Percentiles rank a stretch among this genome's conserved stretches.
These are phyloP conservation scores for Wickerhamiella azyma DNA, from an alignment of 805 yeast species.

Conservation along the genomic window DNA sequence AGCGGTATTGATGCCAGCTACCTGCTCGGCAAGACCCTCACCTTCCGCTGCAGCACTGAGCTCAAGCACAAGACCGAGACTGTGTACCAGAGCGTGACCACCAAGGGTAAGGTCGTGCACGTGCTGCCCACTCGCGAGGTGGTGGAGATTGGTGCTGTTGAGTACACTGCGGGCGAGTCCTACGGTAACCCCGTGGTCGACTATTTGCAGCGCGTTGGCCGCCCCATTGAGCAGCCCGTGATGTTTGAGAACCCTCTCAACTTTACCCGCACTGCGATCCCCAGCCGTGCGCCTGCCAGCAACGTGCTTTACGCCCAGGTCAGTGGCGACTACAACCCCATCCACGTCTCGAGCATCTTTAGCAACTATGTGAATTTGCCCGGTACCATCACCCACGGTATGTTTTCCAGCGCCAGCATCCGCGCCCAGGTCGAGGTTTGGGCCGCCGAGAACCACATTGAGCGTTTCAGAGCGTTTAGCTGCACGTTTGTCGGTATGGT, in stretches of 20 bases:
- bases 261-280: slow-evolving; percentile 38
- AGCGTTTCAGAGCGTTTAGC: slow-evolving; percentile 88
- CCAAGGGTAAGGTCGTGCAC: slow-evolving; percentile 71
- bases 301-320: slow-evolving; percentile 95
- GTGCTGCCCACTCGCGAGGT: slow-evolving; percentile 90
- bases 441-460: slow-evolving; percentile 95
- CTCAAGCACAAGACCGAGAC: slow-evolving; percentile 65
- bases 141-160: slow-evolving; percentile 67
- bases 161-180: slow-evolving; percentile 80
- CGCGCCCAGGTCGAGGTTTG: slow-evolving; percentile 92
- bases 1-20: slow-evolving; percentile 42
- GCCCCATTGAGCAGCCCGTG: slow-evolving; percentile 86
- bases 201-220: slow-evolving; percentile 82
- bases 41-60: slow-evolving; percentile 78
- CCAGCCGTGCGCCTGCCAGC: slow-evolving; percentile 73
- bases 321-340: slow-evolving; percentile 97
- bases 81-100: slow-evolving; percentile 64
- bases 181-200: slow-evolving; percentile 97
- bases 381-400: slow-evolving; percentile 98
- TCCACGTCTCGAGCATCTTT: slow-evolving; percentile 91
- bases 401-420: slow-evolving; percentile 94
- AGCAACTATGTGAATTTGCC: slow-evolving; percentile 87
- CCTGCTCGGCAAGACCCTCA: slow-evolving; percentile 63
- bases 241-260: slow-evolving; percentile 84
- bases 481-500: slow-evolving; percentile 95